Conservation (phyloP, 2,329 filamentous ascomycete genomes). For the Cercospora nicotianae region DNA sequence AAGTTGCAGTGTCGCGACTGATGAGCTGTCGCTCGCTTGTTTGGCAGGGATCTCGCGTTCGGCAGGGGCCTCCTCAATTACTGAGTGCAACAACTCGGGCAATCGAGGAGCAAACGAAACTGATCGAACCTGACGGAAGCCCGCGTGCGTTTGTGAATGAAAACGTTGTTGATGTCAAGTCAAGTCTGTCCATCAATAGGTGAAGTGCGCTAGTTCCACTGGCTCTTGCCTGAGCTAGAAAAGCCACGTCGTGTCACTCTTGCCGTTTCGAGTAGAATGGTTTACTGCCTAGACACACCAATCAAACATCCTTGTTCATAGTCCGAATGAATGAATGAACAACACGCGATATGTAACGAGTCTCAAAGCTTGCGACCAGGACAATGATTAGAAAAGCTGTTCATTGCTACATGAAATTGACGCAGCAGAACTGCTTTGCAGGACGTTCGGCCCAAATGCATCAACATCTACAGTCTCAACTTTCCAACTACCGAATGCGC, state of each 20-base stretch:
- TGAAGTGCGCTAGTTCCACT: not conserved
- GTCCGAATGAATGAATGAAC: not conserved
- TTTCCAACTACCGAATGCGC: no score
- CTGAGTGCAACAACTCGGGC: not conserved
- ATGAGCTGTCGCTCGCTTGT: constrained; percentile 2
- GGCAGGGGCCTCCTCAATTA: not conserved
- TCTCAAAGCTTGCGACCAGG: no score
- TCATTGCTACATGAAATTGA: no score
- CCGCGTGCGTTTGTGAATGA: not conserved
- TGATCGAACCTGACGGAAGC: not conserved
- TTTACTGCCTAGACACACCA: not conserved
- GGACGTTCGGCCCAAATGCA: no score
- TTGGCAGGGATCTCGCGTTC: constrained; percentile 3
- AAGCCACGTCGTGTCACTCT: not conserved
- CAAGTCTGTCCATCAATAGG: not conserved
- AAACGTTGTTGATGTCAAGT: not conserved
- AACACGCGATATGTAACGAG: no score
- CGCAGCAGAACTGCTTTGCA: no score
- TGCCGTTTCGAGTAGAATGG: not conserved
- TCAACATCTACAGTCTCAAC: no score
- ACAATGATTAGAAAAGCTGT: no score
- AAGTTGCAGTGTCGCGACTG: constrained; percentile 1
- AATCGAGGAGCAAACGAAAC: not conserved
- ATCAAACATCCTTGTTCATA: not conserved
- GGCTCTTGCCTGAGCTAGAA: not conserved